Percentiles rank a stretch among this genome's conserved stretches.
These are phyloP conservation scores for Marvania coccoides DNA, from an alignment of 139 green algal genomes.

Conservation along the genomic window DNA sequence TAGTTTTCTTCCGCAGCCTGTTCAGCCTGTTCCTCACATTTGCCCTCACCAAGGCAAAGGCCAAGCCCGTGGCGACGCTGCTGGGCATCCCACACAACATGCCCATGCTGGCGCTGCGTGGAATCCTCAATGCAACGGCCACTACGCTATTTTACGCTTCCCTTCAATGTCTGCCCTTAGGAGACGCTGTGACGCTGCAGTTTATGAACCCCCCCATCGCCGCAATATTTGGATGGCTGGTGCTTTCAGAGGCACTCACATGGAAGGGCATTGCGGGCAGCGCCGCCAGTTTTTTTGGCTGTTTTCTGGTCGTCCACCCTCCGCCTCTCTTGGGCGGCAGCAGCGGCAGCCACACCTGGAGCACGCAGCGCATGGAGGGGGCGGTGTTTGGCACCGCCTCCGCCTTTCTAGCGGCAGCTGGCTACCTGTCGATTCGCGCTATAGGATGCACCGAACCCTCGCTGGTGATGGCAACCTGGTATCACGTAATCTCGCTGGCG, in stretches of 20 bases:
- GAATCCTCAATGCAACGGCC: neutral
- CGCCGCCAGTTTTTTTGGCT: constrained; percentile 13
- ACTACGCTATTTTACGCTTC: neutral
- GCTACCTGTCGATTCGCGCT: too few species aligned
- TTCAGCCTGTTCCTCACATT: neutral
- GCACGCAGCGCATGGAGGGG: too few species aligned
- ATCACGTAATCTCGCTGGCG: neutral
- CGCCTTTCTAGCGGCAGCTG: too few species aligned
- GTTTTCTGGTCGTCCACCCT: constrained; percentile 20
- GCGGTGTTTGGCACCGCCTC: too few species aligned
- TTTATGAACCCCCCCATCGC: constrained; percentile 5
- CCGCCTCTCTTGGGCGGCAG: constrained; percentile 19
- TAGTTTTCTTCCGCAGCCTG: neutral
- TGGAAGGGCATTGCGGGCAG: neutral
- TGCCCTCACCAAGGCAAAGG: neutral
- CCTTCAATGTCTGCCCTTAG: neutral
- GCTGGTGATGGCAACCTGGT: constrained; percentile 16
- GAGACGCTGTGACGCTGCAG: neutral
- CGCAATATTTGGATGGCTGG: neutral
- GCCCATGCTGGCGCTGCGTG: neutral
- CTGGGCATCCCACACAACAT: neutral
- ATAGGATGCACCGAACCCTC: neutral
- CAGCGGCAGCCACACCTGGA: too few species aligned
- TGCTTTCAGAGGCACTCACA: neutral
- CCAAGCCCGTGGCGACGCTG: neutral